These are phyloP conservation scores for Hymenoscyphus scutula DNA, from an alignment of 2,329 filamentous ascomycete genomes.

Conservation along the genomic window DNA sequence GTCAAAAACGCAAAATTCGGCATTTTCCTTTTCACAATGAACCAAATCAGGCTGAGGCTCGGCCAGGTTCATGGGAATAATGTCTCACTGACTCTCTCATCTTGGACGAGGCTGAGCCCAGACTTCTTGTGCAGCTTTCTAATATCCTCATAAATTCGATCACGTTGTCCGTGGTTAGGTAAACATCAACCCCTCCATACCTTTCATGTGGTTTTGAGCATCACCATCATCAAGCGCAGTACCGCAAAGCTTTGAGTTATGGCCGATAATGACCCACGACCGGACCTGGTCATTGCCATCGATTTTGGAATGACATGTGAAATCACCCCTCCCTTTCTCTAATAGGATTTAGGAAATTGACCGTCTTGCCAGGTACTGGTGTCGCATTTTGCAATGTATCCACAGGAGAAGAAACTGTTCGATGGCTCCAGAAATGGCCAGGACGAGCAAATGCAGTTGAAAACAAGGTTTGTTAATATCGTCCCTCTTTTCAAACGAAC, in stretches of 20 bases:
- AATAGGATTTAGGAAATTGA: too few species aligned
- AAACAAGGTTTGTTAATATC: slow-evolving; percentile 15
- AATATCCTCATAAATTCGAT: too few species aligned
- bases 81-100: too few species aligned
- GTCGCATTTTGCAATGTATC: slow-evolving; percentile 20
- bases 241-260: not conserved
- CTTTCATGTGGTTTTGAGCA: too few species aligned
- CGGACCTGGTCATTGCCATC: slow-evolving; percentile 23
- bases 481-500: not conserved
- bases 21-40: too few species aligned
- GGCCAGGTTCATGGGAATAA: too few species aligned
- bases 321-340: not conserved
- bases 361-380: slow-evolving; percentile 14
- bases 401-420: slow-evolving; percentile 17
- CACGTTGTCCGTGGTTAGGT: too few species aligned
- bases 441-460: slow-evolving; percentile 18
- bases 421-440: slow-evolving; percentile 24
- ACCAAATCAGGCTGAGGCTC: too few species aligned
- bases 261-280: slow-evolving; percentile 18
- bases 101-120: too few species aligned
- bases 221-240: not conserved
- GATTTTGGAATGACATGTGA: slow-evolving; percentile 27
- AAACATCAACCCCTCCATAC: too few species aligned
- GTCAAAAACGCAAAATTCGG: too few species aligned
- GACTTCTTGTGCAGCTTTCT: too few species aligned